Evolutionary conservation across 176 grass and related monocot genomes (phyloP), one percentile per base, ranked within the genome.

Genomic region (Eragrostis curvula): DNA sequence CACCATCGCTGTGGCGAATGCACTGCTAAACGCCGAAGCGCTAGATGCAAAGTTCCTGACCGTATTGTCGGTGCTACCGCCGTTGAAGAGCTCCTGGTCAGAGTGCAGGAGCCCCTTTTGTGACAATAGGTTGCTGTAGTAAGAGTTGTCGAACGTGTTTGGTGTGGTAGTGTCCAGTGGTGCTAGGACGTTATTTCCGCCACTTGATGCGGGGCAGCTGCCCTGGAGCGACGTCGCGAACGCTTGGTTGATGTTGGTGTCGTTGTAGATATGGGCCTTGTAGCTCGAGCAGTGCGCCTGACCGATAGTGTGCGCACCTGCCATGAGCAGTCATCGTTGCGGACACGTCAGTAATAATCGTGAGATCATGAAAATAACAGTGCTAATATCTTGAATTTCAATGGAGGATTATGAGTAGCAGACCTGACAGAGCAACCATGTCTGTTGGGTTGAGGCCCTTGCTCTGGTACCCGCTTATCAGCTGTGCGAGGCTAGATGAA

Each of bases 301-400:
- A 2, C 92, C 92, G 57, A 94, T 87, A 47, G 92, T 94, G 92
- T 91, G 86, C 0, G 83, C 89, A 1, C 92, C 92, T 94, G 86
- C 58, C 32, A 36, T 36, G 32, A 68, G 20, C 0, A 2, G 8
- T 2, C 2, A 24, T n/a, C 4, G 32, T 36, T 36, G 32, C 4
- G 4, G 4, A 46, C 12, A 5, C 52, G 44, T 18, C n/a, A 36
- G 6, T 24, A 5, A 57, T 42, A 10, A 36, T 1, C 6, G 68
- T 16, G 49, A 40, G 41, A 23, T 1, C 53, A 24, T 59, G 7
- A 58, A 17, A 36, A 48, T 2, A 6, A 69, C 24, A 0, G 53
- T 9, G 13, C 32, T 36, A 36, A 36, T 36, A 36, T 36, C 4
- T 2, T 36, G 32, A 36, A 4, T 36, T 36, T 36, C 32, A 36